These are phyloP conservation scores for Colletotrichum cuscutae DNA, from an alignment of 2,329 filamentous ascomycete genomes.

Conservation along the genomic window DNA sequence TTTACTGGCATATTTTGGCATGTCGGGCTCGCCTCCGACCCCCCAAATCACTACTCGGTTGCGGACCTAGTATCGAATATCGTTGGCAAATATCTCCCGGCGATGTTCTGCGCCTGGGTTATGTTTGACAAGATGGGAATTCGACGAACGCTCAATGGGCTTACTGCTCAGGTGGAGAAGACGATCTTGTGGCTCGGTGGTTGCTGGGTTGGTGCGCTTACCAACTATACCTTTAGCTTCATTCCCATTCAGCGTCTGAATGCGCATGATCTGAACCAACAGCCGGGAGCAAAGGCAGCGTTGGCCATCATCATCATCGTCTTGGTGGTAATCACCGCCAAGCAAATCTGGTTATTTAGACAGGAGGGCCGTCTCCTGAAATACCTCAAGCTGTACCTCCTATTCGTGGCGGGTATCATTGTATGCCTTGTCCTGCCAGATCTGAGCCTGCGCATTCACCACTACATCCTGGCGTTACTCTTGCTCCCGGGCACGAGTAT, in stretches of 20 bases:
- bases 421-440: conserved; percentile 78
- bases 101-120: conserved; percentile 87
- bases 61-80: conserved; percentile 80
- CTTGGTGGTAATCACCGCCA: conserved; percentile 73
- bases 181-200: conserved; percentile 89
- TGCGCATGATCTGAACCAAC: conserved; percentile 85
- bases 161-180: conserved; percentile 90
- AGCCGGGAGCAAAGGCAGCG: conserved; percentile 88
- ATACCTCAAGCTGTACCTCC: conserved; percentile 81
- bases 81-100: conserved; percentile 85
- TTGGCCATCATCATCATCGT: conserved; percentile 80
- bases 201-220: conserved; percentile 90
- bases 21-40: conserved; percentile 89
- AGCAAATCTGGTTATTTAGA: conserved; percentile 87
- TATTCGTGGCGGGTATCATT: conserved; percentile 74
- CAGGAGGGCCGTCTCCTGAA: conserved; percentile 83
- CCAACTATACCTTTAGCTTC: conserved; percentile 94
- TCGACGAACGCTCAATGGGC: conserved; percentile 73
- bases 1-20: conserved; percentile 90
- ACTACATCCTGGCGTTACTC: conserved; percentile 90
- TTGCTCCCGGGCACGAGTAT: conserved; percentile 89
- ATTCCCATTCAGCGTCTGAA: conserved; percentile 96
- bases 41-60: conserved; percentile 75
- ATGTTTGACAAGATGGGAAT: conserved; percentile 87
- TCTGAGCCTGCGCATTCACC: conserved; percentile 88